Evolutionary conservation across 371 early-diverging fungal genomes (phyloP).

Genomic region (Mucor irregularis): DNA sequence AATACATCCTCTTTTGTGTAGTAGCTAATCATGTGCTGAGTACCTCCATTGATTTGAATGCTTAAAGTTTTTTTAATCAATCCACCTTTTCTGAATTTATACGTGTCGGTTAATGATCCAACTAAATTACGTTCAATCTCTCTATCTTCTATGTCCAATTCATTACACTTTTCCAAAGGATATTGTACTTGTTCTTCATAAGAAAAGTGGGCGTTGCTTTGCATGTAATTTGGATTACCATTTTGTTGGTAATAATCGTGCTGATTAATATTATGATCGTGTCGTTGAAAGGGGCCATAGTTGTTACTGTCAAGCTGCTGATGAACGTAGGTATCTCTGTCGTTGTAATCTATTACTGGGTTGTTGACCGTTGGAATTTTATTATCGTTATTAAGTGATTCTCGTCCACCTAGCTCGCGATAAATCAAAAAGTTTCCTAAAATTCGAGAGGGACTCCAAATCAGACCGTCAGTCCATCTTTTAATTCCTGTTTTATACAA

Average conservation of each 20-base stretch:
- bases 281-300: too few relatives aligned
- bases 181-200: not conserved
- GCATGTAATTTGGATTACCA: too few relatives aligned
- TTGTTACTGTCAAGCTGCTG: too few relatives aligned
- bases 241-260: too few relatives aligned
- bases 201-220: not conserved
- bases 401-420: conserved; percentile 69
- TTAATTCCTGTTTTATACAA: conserved; percentile 62
- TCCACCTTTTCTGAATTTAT: conserved; percentile 74
- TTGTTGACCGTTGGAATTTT: too few relatives aligned
- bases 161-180: not conserved
- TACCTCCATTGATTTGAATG: conserved; percentile 69
- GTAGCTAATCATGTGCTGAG: conserved; percentile 84
- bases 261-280: too few relatives aligned
- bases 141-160: conserved; percentile 35
- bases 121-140: conserved; percentile 60
- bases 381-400: conserved; percentile 11
- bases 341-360: too few relatives aligned
- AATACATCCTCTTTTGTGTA: conserved; percentile 77
- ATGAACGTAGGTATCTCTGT: too few relatives aligned
- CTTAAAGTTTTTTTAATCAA: conserved; percentile 87
- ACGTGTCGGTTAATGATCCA: conserved; percentile 62
- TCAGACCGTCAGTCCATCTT: conserved; percentile 88
- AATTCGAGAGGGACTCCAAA: conserved; percentile 85
- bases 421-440: conserved; percentile 79